Percentiles rank a stretch among this genome's conserved stretches.
Evolutionary conservation across 1,139 yeast species (phyloP).

Genomic region (Debaryomycetaceae sp.): DNA sequence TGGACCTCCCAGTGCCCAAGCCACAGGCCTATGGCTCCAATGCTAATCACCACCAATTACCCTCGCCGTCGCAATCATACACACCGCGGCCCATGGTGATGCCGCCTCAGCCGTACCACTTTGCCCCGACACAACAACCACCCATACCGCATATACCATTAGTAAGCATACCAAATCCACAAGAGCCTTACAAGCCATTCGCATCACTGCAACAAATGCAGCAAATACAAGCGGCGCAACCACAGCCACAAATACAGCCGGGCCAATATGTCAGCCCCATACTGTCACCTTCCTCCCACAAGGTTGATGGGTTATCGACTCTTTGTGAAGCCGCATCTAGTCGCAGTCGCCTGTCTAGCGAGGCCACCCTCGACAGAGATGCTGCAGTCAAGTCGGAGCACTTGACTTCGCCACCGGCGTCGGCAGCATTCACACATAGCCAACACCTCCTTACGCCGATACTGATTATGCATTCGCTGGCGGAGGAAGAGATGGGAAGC

Average conservation of each 20-base stretch:
- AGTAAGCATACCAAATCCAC: not conserved
- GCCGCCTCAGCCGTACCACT: no score
- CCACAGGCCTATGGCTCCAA: constrained; percentile 9
- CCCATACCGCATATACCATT: constrained; percentile 4
- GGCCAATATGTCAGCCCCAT: constrained; percentile 8
- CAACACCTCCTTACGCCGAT: constrained; percentile 1
- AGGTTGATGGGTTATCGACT: constrained; percentile 6
- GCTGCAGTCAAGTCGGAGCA: no score
- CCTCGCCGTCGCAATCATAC: constrained; percentile 2
- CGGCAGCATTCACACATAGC: no score
- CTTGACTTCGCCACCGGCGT: no score
- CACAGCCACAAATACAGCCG: not conserved
- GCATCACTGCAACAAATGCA: not conserved
- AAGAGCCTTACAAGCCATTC: not conserved
- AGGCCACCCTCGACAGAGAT: constrained; percentile 8
- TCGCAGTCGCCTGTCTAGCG: constrained; percentile 6
- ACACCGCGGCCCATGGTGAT: no score
- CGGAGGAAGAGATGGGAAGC: constrained; percentile 3
- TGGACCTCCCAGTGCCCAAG: constrained; percentile 19
- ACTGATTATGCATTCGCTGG: constrained; percentile 2
- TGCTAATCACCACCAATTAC: no score
- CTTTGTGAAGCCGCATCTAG: constrained; percentile 9
- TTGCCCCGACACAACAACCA: constrained; percentile 9
- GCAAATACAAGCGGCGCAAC: constrained; percentile 2
- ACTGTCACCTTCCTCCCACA: constrained; percentile 8